Percentiles rank a stretch among this genome's conserved stretches.
Evolutionary conservation across 805 yeast genomes (phyloP).

Genomic region (Ogataea neopini): DNA sequence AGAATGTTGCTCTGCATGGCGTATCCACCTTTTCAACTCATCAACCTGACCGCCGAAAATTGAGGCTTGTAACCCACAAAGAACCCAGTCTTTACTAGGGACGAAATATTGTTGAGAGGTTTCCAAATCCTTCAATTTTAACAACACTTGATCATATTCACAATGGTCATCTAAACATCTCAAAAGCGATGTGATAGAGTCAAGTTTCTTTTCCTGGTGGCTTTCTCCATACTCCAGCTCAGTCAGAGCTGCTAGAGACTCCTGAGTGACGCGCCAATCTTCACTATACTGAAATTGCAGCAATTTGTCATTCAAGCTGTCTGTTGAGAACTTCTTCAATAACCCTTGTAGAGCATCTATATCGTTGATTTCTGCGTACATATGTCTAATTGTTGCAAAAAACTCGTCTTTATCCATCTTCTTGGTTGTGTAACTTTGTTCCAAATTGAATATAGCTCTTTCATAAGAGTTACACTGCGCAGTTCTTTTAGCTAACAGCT

Average conservation of each 20-base stretch:
- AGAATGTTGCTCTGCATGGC: conserved; percentile 43
- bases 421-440: conserved; percentile 59
- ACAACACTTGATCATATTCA: conserved; percentile 63
- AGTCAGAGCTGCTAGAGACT: conserved; percentile 73
- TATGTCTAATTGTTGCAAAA: conserved; percentile 62
- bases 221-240: conserved; percentile 31
- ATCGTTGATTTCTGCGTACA: conserved; percentile 87
- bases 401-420: conserved; percentile 39
- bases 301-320: conserved; percentile 71
- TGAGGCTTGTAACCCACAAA: conserved; percentile 74
- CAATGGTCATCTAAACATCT: conserved; percentile 77
- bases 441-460: conserved; percentile 82
- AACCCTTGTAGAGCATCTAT: conserved; percentile 89
- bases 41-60: conserved; percentile 59
- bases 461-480: conserved; percentile 85
- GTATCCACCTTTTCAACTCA: conserved; percentile 59
- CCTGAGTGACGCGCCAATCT: conserved; percentile 85
- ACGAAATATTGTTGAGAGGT: conserved; percentile 21
- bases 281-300: conserved; percentile 81
- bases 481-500: conserved; percentile 72
- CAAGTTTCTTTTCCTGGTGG: conserved; percentile 27
- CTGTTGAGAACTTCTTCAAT: conserved; percentile 67
- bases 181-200: conserved; percentile 56
- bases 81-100: conserved; percentile 57
- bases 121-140: conserved; percentile 44